phyloP scores from a whole-genome alignment of 2,329 filamentous ascomycete species.

The Neonectria faginata region DNA sequence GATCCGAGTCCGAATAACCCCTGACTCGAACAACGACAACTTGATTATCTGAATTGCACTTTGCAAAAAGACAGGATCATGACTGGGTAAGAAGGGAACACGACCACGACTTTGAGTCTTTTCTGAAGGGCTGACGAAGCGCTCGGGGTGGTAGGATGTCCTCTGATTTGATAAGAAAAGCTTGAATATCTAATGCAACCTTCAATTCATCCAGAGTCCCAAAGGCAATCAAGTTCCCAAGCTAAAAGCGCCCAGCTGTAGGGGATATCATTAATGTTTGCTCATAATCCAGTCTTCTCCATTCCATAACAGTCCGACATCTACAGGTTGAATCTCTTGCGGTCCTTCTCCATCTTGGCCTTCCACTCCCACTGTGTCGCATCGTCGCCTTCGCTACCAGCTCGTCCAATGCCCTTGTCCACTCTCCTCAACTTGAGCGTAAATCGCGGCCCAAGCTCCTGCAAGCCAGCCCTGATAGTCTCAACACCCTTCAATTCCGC shows the following conservation, averaged over 20 bases:
- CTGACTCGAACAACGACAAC: not conserved
- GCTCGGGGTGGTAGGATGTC: not conserved
- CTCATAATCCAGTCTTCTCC: conserved; percentile 9
- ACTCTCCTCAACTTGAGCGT: conserved; percentile 87
- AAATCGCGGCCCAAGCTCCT: conserved; percentile 85
- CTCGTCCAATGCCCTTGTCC: conserved; percentile 84
- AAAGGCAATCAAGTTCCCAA: not conserved
- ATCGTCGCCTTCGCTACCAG: conserved; percentile 75
- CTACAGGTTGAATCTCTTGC: conserved; percentile 93
- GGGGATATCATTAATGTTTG: conserved; percentile 23
- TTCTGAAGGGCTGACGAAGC: not conserved
- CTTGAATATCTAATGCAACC: not conserved
- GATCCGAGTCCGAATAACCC: not conserved
- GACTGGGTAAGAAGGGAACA: not conserved
- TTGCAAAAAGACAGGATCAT: not conserved
- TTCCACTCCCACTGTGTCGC: conserved; percentile 98
- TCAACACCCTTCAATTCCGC: conserved; percentile 87
- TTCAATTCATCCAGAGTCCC: not conserved
- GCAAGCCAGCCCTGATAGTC: conserved; percentile 85
- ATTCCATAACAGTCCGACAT: not conserved
- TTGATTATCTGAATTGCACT: not conserved
- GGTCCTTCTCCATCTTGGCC: conserved; percentile 90
- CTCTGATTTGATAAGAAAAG: not conserved
- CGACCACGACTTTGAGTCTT: not conserved
- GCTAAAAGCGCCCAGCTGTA: conserved; percentile 1